These are phyloP conservation scores for Fusarium miscanthi DNA, from an alignment of 2,329 filamentous ascomycete genomes.

Conservation along the genomic window DNA sequence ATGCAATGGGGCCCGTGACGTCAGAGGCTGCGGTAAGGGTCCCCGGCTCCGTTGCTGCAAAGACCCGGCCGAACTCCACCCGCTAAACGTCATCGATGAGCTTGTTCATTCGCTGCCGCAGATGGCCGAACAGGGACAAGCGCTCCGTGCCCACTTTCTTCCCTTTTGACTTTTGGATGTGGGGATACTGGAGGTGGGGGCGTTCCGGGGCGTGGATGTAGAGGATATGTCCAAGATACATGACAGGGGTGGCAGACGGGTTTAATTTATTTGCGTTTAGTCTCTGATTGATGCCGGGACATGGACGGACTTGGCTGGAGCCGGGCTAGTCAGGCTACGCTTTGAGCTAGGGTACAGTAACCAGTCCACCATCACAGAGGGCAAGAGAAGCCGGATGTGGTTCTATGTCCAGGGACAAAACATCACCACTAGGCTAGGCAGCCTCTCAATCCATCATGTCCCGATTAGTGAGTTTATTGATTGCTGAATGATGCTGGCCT, in stretches of 20 bases:
- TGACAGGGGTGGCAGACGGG: slow-evolving; percentile 12
- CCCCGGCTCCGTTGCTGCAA: slow-evolving; percentile 35
- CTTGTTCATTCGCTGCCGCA: slow-evolving; percentile 34
- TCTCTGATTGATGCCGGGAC: slow-evolving; percentile 27
- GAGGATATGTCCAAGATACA: slow-evolving; percentile 12
- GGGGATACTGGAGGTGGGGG: slow-evolving; percentile 5
- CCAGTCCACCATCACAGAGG: neutral
- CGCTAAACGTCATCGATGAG: slow-evolving; percentile 41
- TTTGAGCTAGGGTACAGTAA: slow-evolving; percentile 24
- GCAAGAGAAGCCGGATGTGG: neutral
- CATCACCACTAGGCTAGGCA: slow-evolving; percentile 6
- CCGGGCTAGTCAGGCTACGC: neutral
- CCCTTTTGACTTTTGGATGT: slow-evolving; percentile 9
- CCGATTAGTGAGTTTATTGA: neutral
- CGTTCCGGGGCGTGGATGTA: neutral
- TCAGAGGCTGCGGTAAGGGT: slow-evolving; percentile 44
- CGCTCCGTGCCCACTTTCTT: neutral
- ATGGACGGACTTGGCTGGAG: slow-evolving; percentile 7
- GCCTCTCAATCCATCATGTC: neutral
- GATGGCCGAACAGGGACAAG: slow-evolving; percentile 24
- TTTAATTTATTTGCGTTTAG: slow-evolving; percentile 36
- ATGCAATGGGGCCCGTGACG: slow-evolving; percentile 40
- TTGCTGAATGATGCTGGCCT: neutral
- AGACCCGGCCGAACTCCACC: slow-evolving; percentile 41
- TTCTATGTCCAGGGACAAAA: slow-evolving; percentile 4